phyloP scores from a whole-genome alignment of 345 rosid species.

The Excoecaria agallocha region DNA sequence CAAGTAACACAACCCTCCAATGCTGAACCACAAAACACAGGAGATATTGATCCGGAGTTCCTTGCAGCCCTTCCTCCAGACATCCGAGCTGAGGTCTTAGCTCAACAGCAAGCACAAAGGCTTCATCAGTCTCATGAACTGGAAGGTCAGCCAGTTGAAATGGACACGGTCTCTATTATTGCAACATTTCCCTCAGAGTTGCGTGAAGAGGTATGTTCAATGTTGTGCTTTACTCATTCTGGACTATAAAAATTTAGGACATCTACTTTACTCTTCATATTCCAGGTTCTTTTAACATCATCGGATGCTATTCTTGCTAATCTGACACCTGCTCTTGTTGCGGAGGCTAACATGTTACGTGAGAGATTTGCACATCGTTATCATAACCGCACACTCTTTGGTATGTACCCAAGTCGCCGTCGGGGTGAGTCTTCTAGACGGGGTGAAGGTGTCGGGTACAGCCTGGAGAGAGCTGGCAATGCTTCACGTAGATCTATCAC shows the following conservation, averaged over 20 bases:
- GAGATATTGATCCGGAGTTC: constrained; percentile 95
- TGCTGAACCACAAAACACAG: constrained; percentile 62
- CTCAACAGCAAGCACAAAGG: constrained; percentile 95
- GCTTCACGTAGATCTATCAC: constrained; percentile 62
- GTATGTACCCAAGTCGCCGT: constrained; percentile 92
- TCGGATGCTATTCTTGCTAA: constrained; percentile 95
- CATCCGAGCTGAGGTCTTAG: constrained; percentile 88
- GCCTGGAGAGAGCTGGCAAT: constrained; percentile 56
- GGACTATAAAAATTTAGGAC: not conserved
- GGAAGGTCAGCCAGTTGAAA: constrained; percentile 99
- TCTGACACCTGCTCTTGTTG: constrained; percentile 95
- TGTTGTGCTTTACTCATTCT: not conserved
- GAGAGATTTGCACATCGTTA: constrained; percentile 93
- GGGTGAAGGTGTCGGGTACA: constrained; percentile 65
- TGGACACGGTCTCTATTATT: constrained; percentile 97
- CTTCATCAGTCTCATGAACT: constrained; percentile 90
- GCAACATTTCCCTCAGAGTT: constrained; percentile 95
- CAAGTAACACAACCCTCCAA: constrained; percentile 73
- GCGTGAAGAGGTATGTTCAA: constrained; percentile 78
- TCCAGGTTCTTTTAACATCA: constrained; percentile 88
- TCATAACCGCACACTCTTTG: constrained; percentile 75
- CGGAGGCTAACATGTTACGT: constrained; percentile 97
- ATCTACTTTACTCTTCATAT: not conserved
- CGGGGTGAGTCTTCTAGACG: constrained; percentile 95
- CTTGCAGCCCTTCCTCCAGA: constrained; percentile 99